phyloP scores from a whole-genome alignment of 2,329 filamentous ascomycete species.

The Canariomyces notabilis region DNA sequence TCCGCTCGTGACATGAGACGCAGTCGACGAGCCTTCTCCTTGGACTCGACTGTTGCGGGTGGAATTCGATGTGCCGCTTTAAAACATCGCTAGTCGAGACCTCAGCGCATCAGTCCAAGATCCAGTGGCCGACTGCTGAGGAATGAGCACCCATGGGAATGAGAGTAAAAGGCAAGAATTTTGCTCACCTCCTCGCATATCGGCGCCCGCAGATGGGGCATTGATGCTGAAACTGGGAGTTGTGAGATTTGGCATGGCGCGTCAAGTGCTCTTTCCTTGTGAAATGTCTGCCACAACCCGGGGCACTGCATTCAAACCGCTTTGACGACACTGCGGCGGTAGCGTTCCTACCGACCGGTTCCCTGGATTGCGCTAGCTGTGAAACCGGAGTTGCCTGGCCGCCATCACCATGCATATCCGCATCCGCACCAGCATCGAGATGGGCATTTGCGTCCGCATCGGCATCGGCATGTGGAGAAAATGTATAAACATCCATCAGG shows the following conservation, averaged over 20 bases:
- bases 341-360: too few relatives aligned
- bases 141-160: background rate
- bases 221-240: constrained; percentile 3
- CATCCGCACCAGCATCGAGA: too few relatives aligned
- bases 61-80: constrained; percentile 13
- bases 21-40: background rate
- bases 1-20: constrained; percentile 1
- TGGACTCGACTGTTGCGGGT: constrained; percentile 2
- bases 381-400: too few relatives aligned
- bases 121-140: background rate
- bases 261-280: constrained; percentile 11
- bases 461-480: background rate
- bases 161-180: background rate
- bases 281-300: constrained; percentile 7
- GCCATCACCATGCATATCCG: too few relatives aligned
- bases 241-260: constrained; percentile 12
- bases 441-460: too few relatives aligned
- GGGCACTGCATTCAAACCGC: constrained; percentile 10
- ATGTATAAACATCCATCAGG: too few relatives aligned
- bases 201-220: constrained; percentile 11
- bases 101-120: background rate
- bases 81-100: constrained; percentile 6
- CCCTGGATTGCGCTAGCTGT: too few relatives aligned
- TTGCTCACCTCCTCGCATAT: constrained; percentile 6
- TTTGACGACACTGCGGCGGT: background rate